These are phyloP conservation scores for Epicoccum nigrum DNA, from an alignment of 2,329 filamentous ascomycete genomes.

Conservation along the genomic window DNA sequence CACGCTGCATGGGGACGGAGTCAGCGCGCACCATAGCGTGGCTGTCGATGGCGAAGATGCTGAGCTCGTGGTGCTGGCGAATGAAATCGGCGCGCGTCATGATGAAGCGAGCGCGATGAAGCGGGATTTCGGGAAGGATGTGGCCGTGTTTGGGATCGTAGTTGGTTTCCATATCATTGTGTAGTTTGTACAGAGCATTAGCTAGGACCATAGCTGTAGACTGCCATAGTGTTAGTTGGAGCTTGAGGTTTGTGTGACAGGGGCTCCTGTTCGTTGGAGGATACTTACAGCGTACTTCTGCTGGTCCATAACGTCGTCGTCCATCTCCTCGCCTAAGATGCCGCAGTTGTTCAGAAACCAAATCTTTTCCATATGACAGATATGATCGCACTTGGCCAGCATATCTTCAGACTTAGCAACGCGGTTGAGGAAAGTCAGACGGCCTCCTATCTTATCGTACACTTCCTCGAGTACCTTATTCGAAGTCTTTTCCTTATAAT, in stretches of 20 bases:
- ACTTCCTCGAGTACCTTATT: constrained; percentile 71
- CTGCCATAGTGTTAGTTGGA: constrained; percentile 47
- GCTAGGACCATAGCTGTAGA: constrained; percentile 94
- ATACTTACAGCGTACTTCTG: constrained; percentile 85
- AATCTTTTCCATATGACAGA: constrained; percentile 73
- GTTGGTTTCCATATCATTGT: constrained; percentile 65
- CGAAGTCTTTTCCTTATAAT: constrained; percentile 68
- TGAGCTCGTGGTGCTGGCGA: constrained; percentile 87
- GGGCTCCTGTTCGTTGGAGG: too few relatives aligned
- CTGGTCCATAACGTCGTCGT: constrained; percentile 98
- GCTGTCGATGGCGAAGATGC: constrained; percentile 93
- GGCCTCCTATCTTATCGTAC: constrained; percentile 85
- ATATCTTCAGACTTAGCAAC: constrained; percentile 88
- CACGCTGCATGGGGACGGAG: constrained; percentile 93
- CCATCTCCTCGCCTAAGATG: constrained; percentile 78
- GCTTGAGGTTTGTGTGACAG: neutral
- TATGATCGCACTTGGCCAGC: constrained; percentile 75
- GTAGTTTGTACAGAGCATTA: constrained; percentile 84
- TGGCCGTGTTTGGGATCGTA: constrained; percentile 74
- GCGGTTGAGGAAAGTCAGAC: constrained; percentile 84
- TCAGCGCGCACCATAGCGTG: constrained; percentile 87
- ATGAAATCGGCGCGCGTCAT: constrained; percentile 98
- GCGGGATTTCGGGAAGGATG: constrained; percentile 72
- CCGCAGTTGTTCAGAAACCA: constrained; percentile 81
- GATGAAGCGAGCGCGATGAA: constrained; percentile 64